These are phyloP conservation scores for Tetracladium maxilliforme DNA, from an alignment of 2,329 filamentous ascomycete species.

Conservation along the genomic window DNA sequence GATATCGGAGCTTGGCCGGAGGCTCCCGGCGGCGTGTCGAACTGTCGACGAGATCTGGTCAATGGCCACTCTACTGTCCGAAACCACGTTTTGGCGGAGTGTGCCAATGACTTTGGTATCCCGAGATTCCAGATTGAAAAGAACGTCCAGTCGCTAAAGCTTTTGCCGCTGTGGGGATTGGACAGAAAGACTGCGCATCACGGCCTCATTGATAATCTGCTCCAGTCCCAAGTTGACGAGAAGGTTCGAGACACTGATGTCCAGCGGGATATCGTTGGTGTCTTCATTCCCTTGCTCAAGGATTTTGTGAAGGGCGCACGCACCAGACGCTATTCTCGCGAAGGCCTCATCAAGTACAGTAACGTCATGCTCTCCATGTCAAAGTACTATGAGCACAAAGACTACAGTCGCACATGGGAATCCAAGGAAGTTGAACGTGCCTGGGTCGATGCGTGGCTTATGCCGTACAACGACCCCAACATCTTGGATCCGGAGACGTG, in stretches of 20 bases:
- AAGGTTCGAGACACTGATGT: conserved; percentile 17
- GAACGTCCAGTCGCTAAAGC: conserved; percentile 36
- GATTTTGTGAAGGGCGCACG: conserved; percentile 29
- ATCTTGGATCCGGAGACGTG: conserved; percentile 10
- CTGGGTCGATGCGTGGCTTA: conserved; percentile 30
- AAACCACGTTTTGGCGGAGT: conserved; percentile 38
- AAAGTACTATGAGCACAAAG: conserved; percentile 30
- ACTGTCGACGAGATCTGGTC: conserved; percentile 37
- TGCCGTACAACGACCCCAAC: conserved; percentile 21
- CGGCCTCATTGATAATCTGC: conserved; percentile 35
- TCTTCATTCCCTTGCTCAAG: conserved; percentile 28
- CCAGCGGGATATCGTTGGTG: conserved; percentile 23
- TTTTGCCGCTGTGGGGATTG: conserved; percentile 37
- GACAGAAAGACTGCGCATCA: conserved; percentile 35
- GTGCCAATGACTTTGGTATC: conserved; percentile 37
- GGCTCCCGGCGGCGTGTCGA: conserved; percentile 36
- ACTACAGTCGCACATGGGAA: conserved; percentile 30
- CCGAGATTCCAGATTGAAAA: conserved; percentile 38
- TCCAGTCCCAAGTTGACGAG: conserved; percentile 31
- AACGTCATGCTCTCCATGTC: conserved; percentile 29
- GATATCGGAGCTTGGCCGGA: conserved; percentile 34
- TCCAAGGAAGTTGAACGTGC: conserved; percentile 24
- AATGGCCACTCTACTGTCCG: conserved; percentile 35
- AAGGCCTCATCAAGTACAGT: conserved; percentile 26
- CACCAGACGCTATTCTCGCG: conserved; percentile 20